phyloP scores from a whole-genome alignment of 257 asterid genomes.

The Linderniella brevidens region DNA sequence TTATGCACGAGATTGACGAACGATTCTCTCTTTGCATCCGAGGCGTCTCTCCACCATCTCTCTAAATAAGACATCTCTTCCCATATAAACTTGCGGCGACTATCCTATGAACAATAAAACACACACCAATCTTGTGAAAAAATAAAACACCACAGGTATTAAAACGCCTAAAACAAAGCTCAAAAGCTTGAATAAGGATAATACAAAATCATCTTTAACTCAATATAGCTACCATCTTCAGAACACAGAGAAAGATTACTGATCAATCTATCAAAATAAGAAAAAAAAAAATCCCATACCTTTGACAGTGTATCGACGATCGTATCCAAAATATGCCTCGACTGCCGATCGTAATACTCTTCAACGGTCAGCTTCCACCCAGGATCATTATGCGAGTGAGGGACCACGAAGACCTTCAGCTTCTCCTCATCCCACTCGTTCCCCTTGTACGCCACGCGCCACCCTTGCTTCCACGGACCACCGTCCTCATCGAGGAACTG shows the following conservation, averaged over 20 bases:
- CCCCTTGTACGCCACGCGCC: conserved; percentile 80
- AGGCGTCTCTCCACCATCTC: conserved; percentile 99
- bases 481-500: conserved; percentile 87
- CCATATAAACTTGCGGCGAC: conserved; percentile 90
- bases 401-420: conserved; percentile 81
- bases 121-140: conserved; percentile 9
- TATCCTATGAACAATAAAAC: conserved; percentile 36
- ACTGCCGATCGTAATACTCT: conserved; percentile 81
- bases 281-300: conserved; percentile 19
- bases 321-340: conserved; percentile 76
- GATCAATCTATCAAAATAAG: background rate
- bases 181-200: too few relatives aligned
- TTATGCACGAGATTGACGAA: conserved; percentile 60
- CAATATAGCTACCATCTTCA: too few relatives aligned
- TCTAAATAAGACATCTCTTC: conserved; percentile 98
- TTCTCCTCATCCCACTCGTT: conserved; percentile 91
- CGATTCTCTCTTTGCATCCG: conserved; percentile 46
- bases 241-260: background rate
- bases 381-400: conserved; percentile 98
- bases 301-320: conserved; percentile 69
- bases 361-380: conserved; percentile 97
- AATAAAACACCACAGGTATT: conserved; percentile 3
- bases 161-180: too few relatives aligned
- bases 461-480: conserved; percentile 96
- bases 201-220: too few relatives aligned